phyloP scores from a whole-genome alignment of 345 rosid species.

The Citrus reticulata region DNA sequence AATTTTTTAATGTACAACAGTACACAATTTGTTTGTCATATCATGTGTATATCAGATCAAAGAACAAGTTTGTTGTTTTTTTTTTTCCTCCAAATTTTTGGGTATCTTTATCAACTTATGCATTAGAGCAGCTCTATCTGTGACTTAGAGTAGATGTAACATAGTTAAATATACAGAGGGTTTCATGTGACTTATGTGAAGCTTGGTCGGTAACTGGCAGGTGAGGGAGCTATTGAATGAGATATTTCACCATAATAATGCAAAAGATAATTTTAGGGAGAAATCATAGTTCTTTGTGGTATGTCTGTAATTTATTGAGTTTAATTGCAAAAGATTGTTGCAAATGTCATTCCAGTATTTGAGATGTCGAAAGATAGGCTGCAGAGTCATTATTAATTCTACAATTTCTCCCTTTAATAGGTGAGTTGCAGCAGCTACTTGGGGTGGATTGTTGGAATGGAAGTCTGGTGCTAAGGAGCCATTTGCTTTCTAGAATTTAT shows the following conservation, averaged over 20 bases:
- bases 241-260: constrained; percentile 51
- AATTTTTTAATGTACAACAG: neutral
- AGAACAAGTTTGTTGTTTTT: neutral
- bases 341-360: constrained; percentile 1
- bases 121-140: constrained; percentile 12
- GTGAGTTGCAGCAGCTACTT: constrained; percentile 43
- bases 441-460: constrained; percentile 41
- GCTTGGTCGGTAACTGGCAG: constrained; percentile 74
- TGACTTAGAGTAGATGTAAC: constrained; percentile 13
- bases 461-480: constrained; percentile 27
- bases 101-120: constrained; percentile 3
- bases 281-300: constrained; percentile 49
- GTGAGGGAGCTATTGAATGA: constrained; percentile 75
- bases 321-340: constrained; percentile 17
- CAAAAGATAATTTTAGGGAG: constrained; percentile 41
- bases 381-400: constrained; percentile 29
- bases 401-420: constrained; percentile 53
- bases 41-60: neutral
- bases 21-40: neutral
- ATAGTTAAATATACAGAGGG: constrained; percentile 11
- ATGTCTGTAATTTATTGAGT: constrained; percentile 43
- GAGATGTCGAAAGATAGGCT: constrained; percentile 22
- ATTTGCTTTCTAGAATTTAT: constrained; percentile 30
- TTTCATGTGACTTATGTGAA: constrained; percentile 35
- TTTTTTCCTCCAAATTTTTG: neutral